Percentiles rank a stretch among this genome's conserved stretches.
Evolutionary conservation across 1,284 basidiomycete genomes (phyloP).

Genomic region (Ganoderma lingzhi): DNA sequence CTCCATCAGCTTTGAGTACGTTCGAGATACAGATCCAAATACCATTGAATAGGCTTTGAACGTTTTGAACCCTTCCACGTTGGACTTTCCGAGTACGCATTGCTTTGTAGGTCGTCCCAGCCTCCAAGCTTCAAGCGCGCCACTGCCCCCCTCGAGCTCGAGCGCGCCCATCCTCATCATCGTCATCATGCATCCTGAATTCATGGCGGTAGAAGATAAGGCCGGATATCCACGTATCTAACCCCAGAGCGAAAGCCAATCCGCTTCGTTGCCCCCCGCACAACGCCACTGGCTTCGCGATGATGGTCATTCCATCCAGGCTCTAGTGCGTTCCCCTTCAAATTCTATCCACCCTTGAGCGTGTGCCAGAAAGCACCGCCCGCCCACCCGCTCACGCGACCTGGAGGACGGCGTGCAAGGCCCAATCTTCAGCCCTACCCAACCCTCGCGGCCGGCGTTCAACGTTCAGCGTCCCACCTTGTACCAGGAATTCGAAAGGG

Average conservation of each 20-base stretch:
- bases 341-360: not conserved
- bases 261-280: not conserved
- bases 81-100: not conserved
- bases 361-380: not conserved
- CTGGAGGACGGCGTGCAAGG: not conserved
- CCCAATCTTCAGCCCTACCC: not conserved
- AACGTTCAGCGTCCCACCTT: too few species aligned
- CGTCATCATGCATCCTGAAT: not conserved
- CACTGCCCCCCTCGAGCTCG: too few species aligned
- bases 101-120: not conserved
- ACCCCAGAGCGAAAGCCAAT: not conserved
- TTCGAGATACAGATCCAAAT: not conserved
- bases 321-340: not conserved
- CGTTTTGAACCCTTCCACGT: too few species aligned
- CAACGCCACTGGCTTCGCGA: not conserved
- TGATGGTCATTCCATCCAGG: not conserved
- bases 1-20: not conserved
- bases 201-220: not conserved
- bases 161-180: not conserved
- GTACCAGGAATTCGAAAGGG: not conserved
- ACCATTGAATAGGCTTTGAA: not conserved
- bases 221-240: slow-evolving; percentile 2
- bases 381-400: not conserved
- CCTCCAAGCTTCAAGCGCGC: not conserved
- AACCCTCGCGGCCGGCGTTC: too few species aligned